Evolutionary conservation across 805 yeast genomes (phyloP).

Genomic region (Suhomyces tanzawaensis): DNA sequence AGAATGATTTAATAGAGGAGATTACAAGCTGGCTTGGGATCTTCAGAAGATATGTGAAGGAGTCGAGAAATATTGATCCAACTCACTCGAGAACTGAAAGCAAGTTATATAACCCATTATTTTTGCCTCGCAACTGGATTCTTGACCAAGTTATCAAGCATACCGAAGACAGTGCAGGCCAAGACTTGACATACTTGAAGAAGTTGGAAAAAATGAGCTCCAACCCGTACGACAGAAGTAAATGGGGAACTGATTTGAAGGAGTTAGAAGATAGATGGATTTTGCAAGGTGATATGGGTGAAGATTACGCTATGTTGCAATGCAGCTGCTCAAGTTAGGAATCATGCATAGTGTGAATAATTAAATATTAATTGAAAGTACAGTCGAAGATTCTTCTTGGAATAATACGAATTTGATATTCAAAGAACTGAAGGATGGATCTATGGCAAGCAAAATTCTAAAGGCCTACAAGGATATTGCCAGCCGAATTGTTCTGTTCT

Average conservation of each 20-base stretch:
- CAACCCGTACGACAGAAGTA: constrained; percentile 64
- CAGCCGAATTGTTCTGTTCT: too few relatives aligned
- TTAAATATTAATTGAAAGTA: too few relatives aligned
- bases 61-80: constrained; percentile 35
- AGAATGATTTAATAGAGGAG: constrained; percentile 40
- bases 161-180: constrained; percentile 49
- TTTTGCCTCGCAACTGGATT: constrained; percentile 83
- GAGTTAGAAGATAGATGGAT: constrained; percentile 59
- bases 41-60: constrained; percentile 45
- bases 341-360: too few relatives aligned
- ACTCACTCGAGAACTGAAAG: constrained; percentile 29
- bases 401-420: too few relatives aligned
- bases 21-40: constrained; percentile 51
- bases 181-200: constrained; percentile 48
- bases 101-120: constrained; percentile 62
- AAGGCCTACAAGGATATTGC: too few relatives aligned
- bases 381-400: too few relatives aligned
- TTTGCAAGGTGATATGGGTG: constrained; percentile 48
- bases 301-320: constrained; percentile 58
- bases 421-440: too few relatives aligned
- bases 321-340: constrained; percentile 66
- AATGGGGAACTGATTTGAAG: constrained; percentile 67
- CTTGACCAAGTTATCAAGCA: constrained; percentile 74
- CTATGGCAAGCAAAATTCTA: too few relatives aligned
- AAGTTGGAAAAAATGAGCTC: constrained; percentile 70